Evolutionary conservation across 1,139 yeast species (phyloP).

Genomic region (Debaryomycetaceae sp.): DNA sequence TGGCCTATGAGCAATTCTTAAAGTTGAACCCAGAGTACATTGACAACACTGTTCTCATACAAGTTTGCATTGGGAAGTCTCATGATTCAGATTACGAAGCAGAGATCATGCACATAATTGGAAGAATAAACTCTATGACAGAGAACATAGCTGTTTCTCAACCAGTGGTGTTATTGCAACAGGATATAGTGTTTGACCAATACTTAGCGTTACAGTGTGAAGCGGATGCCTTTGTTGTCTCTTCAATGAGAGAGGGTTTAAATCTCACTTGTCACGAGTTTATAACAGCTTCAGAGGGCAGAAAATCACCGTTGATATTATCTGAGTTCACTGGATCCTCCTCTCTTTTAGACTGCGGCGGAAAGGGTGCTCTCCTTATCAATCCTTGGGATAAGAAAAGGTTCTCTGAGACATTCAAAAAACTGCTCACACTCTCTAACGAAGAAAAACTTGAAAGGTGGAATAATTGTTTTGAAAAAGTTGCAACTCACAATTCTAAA

Average conservation of each 20-base stretch:
- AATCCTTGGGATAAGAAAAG: constrained; percentile 87
- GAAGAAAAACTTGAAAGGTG: constrained; percentile 62
- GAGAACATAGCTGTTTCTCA: constrained; percentile 72
- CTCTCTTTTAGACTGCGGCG: constrained; percentile 50
- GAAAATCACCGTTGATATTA: constrained; percentile 76
- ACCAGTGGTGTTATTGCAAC: constrained; percentile 84
- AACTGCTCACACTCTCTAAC: constrained; percentile 59
- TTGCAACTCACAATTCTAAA: constrained; percentile 64
- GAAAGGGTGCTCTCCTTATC: constrained; percentile 68
- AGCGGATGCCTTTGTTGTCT: constrained; percentile 83
- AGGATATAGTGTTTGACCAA: constrained; percentile 85
- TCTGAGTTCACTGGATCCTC: constrained; percentile 97
- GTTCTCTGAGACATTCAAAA: constrained; percentile 59
- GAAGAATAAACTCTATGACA: constrained; percentile 76
- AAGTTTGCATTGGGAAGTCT: constrained; percentile 67
- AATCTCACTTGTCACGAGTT: constrained; percentile 95
- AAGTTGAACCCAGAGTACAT: constrained; percentile 67
- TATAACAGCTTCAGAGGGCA: constrained; percentile 67
- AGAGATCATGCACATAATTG: constrained; percentile 74
- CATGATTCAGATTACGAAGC: constrained; percentile 59
- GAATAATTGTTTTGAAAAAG: constrained; percentile 55
- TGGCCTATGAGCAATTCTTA: constrained; percentile 82
- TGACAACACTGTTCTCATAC: constrained; percentile 70
- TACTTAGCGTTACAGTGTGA: constrained; percentile 82
- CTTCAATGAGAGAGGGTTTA: constrained; percentile 95